Evolutionary conservation across 352 stramenopile species (phyloP), one percentile per base, ranked within the genome.

Genomic region (Saprolegnia parasitica): DNA sequence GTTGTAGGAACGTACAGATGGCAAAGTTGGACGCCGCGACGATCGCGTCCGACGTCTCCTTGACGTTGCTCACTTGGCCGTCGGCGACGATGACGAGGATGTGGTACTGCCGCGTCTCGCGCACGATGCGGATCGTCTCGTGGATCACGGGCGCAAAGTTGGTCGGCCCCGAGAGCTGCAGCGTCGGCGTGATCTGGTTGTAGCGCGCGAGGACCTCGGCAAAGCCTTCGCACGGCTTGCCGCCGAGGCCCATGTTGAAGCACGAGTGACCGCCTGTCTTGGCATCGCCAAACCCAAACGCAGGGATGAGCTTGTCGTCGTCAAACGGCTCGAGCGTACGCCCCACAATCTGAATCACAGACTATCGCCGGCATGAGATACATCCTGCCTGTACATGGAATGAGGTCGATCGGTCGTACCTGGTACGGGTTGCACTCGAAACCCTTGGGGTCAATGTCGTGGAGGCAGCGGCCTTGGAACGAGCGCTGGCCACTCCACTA

Each of bases 61-160:
- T 83, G 47, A 88, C 73, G 52, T 76, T 86, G 10, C 77, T 89
- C 35, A 92, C 81, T 54, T 92, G 80, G 0, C 83, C 86, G 45
- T 91, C 85, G 68, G 83, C 81, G 45, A 91, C 80, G 60, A 93
- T 91, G 47, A 93, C 79, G 29, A 93, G 68, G 57, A 93, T 91
- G 72, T 93, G 86, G 66, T 91, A 92, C 46, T 67, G 60, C 18
- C 16, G 11, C 40, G 60, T 67, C n/a, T 21, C 4, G 20, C 24
- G 2, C 20, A 67, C 60, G 16, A 67, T 54, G 18, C 40, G 20
- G 49, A 89, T 87, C 4, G 85, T 73, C 62, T 90, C 65, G 4
- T 74, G 54, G 73, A 93, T 90, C 42, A 90, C 77, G 0, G 82
- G 82, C 4, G 79, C 85, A 50, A 91, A 79, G 66, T 85, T 92